These are phyloP conservation scores for Ascochyta fabae DNA, from an alignment of 2,329 filamentous ascomycete genomes.

Conservation along the genomic window DNA sequence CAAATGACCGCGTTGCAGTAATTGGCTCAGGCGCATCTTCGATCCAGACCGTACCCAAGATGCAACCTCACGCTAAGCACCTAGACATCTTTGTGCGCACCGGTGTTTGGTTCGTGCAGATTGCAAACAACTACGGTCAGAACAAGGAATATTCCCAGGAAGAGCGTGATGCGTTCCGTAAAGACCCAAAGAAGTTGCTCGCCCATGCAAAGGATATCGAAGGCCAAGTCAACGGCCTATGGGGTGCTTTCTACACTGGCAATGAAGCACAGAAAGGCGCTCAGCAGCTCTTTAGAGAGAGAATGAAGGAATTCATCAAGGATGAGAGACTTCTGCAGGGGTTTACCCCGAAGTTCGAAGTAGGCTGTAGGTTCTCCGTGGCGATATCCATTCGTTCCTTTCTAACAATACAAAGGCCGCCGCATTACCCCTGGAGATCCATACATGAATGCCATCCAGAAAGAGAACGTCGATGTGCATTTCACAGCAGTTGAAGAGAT, in stretches of 20 bases:
- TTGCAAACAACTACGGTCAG: conserved; percentile 55
- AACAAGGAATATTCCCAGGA: conserved; percentile 55
- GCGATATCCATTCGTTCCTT: background rate
- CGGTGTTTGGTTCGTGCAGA: conserved; percentile 54
- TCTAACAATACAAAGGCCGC: conserved; percentile 33
- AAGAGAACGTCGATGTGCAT: conserved; percentile 59
- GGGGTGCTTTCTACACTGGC: conserved; percentile 55
- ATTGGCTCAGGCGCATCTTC: conserved; percentile 55
- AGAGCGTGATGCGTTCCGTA: conserved; percentile 52
- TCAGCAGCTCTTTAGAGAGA: conserved; percentile 48
- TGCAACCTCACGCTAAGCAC: conserved; percentile 56
- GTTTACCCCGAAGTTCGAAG: conserved; percentile 55
- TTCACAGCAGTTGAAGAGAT: conserved; percentile 55
- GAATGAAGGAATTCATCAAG: conserved; percentile 60
- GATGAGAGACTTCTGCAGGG: conserved; percentile 58
- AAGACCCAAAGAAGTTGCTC: conserved; percentile 51
- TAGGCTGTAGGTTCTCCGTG: conserved; percentile 48
- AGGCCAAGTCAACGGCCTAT: conserved; percentile 56
- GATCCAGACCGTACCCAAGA: conserved; percentile 56
- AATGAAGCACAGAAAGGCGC: conserved; percentile 50
- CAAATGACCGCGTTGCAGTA: conserved; percentile 51
- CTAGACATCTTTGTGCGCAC: conserved; percentile 57
- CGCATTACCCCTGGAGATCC: conserved; percentile 59
- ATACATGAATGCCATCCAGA: conserved; percentile 59
- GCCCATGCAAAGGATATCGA: conserved; percentile 56